A percentile compares a stretch with the other conserved stretches of the same genome.
These are phyloP conservation scores for Exsudoporus frostii DNA, from an alignment of 768 basidiomycete species.

Conservation along the genomic window DNA sequence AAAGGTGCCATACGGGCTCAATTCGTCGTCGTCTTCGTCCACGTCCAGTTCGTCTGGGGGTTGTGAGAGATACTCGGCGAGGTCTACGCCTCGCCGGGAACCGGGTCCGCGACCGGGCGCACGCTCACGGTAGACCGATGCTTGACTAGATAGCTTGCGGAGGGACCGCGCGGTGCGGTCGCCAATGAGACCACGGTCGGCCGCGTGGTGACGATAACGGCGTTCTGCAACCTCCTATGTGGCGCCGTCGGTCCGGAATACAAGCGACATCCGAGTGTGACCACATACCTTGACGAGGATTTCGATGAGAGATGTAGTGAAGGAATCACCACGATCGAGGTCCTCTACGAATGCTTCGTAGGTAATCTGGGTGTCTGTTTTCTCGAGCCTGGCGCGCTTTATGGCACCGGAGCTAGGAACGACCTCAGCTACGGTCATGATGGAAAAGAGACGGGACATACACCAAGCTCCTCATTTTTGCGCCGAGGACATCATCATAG, in stretches of 20 bases:
- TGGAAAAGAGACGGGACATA: conserved; percentile 37
- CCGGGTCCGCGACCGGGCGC: conserved; percentile 36
- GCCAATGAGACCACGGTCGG: conserved; percentile 60
- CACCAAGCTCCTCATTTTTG: conserved; percentile 78
- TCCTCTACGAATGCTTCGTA: conserved; percentile 77
- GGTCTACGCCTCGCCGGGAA: conserved; percentile 33
- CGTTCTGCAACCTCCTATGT: conserved; percentile 75
- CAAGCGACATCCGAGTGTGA: not conserved
- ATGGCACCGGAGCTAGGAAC: conserved; percentile 65
- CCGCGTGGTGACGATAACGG: conserved; percentile 46
- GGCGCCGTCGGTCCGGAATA: conserved; percentile 1
- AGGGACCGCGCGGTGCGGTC: conserved; percentile 65
- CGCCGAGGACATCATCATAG: conserved; percentile 67
- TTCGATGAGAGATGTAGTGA: conserved; percentile 72
- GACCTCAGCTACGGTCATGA: not conserved
- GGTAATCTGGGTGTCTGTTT: conserved; percentile 57
- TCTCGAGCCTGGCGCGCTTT: conserved; percentile 64
- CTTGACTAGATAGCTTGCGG: conserved; percentile 50
- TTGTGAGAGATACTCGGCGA: conserved; percentile 50
- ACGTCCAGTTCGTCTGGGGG: conserved; percentile 56
- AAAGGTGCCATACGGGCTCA: conserved; percentile 40
- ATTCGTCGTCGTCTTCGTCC: conserved; percentile 68
- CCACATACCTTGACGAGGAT: conserved; percentile 72
- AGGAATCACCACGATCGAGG: conserved; percentile 75
- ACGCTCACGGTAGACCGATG: conserved; percentile 53